These are phyloP conservation scores for Ephemerocybe angulata DNA, from an alignment of 768 basidiomycete genomes.

Conservation along the genomic window DNA sequence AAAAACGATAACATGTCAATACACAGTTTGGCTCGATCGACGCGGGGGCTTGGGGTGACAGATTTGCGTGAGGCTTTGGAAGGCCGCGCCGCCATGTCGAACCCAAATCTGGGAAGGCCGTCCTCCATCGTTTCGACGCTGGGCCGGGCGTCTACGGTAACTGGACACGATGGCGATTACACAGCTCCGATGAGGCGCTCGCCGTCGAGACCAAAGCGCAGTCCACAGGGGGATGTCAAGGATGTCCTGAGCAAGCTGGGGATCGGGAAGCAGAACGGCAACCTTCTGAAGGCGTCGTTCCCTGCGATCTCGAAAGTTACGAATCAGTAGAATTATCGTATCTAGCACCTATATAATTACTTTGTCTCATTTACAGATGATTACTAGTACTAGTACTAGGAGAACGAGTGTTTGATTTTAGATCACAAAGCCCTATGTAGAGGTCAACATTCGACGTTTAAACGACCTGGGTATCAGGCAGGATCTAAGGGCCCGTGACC, in stretches of 20 bases:
- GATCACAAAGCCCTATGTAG: too few species aligned
- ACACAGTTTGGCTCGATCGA: conserved; percentile 76
- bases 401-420: too few species aligned
- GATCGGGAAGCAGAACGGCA: conserved; percentile 67
- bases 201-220: conserved; percentile 43
- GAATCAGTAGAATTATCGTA: conserved; percentile 1
- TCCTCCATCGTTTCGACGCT: conserved; percentile 70
- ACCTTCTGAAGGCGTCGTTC: conserved; percentile 69
- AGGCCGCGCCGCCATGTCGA: conserved; percentile 80
- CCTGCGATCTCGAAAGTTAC: conserved; percentile 35
- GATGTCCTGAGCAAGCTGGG: conserved; percentile 83
- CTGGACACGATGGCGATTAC: conserved; percentile 40
- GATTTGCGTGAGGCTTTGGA: conserved; percentile 88
- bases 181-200: conserved; percentile 49
- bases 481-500: not conserved
- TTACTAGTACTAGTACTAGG: too few species aligned
- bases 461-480: too few species aligned
- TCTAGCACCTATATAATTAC: not conserved
- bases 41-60: conserved; percentile 78
- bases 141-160: conserved; percentile 58
- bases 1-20: conserved; percentile 87
- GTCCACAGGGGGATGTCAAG: conserved; percentile 54
- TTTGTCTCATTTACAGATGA: too few species aligned
- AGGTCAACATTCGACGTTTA: not conserved
- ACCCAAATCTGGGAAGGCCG: conserved; percentile 61